Base-by-base conservation (phyloP, 2,329 filamentous ascomycete genomes). In the Diatrype stigma region DNA sequence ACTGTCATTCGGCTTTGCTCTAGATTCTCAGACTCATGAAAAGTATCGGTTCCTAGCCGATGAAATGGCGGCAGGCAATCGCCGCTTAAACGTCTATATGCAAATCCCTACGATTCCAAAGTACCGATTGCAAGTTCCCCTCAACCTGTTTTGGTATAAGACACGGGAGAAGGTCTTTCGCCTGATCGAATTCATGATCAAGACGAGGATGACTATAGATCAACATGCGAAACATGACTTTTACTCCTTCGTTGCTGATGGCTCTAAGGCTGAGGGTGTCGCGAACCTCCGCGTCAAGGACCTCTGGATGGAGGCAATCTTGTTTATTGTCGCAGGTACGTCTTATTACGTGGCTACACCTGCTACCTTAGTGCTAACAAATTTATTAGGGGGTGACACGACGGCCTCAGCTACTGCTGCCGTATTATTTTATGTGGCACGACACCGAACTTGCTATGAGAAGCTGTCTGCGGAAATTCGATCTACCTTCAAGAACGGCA, bases 211-310 rank as follows among this genome's bases (percentile, higher is more conserved):
- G 17, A 22, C 23, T 11, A 26, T 50, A 28, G 53, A 51, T 2
- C 22, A 30, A 17, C 10, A 58, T 37, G 72, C 73, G 11, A 67
- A 70, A 51, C 60, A 75, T 28, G 69, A 71, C 3, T 73, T 80
- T 42, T 79, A 79, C 55, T 78, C 72, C 0, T 77, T 77, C 50
- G 63, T 80, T 1, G 76, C 50, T 2, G 50, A 55, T 8, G 32
- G 21, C 2, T 14, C 52, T 19, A 45, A 54, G 19, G 30, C 50
- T 8, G 47, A 45, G 11, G 46, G 22, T 5, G 38, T 49, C n/a
- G 46, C 47, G 10, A 35, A 47, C n/a, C 11, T 50, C 6, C 45
- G 49, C n/a, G 40, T 48, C 3, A 35, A 38, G 5, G 53, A 59
- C 30, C 53, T 60, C 2, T 54, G 56, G 48, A 49, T 44, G 1